Evolutionary conservation across 2,329 filamentous ascomycete genomes (phyloP).

Genomic region (Pseudogymnoascus sp.): DNA sequence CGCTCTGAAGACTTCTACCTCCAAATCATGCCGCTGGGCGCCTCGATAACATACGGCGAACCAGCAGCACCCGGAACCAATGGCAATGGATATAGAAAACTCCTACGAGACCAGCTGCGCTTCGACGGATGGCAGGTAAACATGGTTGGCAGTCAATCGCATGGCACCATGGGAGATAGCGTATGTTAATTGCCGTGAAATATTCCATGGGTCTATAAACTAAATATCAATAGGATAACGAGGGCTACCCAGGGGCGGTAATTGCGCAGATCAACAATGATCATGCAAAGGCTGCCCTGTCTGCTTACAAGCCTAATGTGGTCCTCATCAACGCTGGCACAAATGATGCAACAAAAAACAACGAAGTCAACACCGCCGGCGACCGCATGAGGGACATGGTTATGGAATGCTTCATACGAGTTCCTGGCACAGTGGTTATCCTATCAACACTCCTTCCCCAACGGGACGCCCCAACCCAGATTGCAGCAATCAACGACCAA

Average conservation of each 20-base stretch:
- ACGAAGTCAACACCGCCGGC: not conserved
- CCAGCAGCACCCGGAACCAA: too few species aligned
- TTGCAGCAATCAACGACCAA: not conserved
- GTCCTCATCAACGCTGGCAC: slow-evolving; percentile 12
- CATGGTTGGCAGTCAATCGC: slow-evolving; percentile 10
- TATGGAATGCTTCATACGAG: not conserved
- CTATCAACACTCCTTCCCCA: not conserved
- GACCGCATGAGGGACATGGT: not conserved
- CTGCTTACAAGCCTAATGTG: slow-evolving; percentile 11
- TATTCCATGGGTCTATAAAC: too few species aligned
- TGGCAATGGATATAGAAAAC: too few species aligned
- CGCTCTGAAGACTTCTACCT: too few species aligned
- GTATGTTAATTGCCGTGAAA: not conserved
- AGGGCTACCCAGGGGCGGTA: too few species aligned
- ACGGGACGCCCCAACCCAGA: not conserved
- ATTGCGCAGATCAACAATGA: too few species aligned
- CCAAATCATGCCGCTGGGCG: too few species aligned
- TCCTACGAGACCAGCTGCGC: slow-evolving; percentile 10
- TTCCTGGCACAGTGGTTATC: not conserved
- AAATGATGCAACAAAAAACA: slow-evolving; percentile 5
- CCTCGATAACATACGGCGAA: too few species aligned
- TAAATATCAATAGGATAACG: too few species aligned
- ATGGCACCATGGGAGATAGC: slow-evolving; percentile 12
- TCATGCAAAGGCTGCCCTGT: too few species aligned
- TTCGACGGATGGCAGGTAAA: slow-evolving; percentile 10